phyloP scores from a whole-genome alignment of 768 basidiomycete species.

The Agaricus subrufescens region DNA sequence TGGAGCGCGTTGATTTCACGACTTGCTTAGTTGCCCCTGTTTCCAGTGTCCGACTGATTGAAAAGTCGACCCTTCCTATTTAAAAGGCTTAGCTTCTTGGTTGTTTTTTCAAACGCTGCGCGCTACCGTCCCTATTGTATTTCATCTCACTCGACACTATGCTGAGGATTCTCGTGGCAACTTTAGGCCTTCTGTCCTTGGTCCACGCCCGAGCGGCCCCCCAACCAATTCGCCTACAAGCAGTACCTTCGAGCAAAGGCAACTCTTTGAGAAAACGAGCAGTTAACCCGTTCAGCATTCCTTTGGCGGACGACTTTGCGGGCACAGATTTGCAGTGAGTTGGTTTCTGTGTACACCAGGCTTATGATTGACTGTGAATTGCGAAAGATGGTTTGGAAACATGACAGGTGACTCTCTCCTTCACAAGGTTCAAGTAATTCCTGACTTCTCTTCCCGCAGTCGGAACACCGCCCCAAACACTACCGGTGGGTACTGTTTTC shows the following conservation, averaged over 20 bases:
- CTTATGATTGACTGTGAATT: neutral
- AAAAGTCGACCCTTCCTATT: no score
- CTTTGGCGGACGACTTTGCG: constrained; percentile 47
- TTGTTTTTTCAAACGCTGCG: no score
- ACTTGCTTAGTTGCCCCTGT: no score
- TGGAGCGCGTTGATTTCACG: no score
- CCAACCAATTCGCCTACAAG: constrained; percentile 27
- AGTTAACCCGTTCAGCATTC: constrained; percentile 34
- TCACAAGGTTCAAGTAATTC: neutral
- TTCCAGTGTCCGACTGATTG: no score
- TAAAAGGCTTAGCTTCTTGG: no score
- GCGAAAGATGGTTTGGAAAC: constrained; percentile 46
- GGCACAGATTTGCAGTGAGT: constrained; percentile 56
- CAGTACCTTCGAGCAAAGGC: constrained; percentile 16
- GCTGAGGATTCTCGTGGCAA: neutral
- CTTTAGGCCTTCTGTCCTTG: constrained; percentile 1
- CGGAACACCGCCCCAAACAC: constrained; percentile 48
- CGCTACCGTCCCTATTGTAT: neutral
- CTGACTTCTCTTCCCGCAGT: constrained; percentile 22
- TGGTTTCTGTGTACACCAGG: neutral
- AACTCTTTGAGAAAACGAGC: constrained; percentile 26
- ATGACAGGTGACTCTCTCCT: constrained; percentile 30
- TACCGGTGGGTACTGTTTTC: constrained; percentile 26
- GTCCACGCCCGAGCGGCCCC: constrained; percentile 15
- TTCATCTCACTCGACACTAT: neutral